A percentile compares a stretch with the other conserved stretches of the same genome.
Evolutionary conservation across 2,329 filamentous ascomycete species (phyloP).

Genomic region (Mollisiaceae sp.): DNA sequence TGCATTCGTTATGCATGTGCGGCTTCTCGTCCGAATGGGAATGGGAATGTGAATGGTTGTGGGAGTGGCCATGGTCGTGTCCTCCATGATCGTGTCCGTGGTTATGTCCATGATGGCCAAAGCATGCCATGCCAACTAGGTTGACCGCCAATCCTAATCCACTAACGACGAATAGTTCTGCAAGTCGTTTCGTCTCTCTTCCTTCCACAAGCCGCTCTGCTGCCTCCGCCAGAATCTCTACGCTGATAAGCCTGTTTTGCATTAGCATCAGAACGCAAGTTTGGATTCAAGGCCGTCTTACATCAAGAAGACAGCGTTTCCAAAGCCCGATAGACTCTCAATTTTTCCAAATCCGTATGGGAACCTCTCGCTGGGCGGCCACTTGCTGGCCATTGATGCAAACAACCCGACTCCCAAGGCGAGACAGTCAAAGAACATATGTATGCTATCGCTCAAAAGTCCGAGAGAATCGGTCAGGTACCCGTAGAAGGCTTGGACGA

Average conservation of each 20-base stretch:
- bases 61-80: conserved; percentile 38
- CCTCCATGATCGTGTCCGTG: conserved; percentile 44
- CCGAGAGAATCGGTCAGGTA: conserved; percentile 92
- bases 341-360: conserved; percentile 98
- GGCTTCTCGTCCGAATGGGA: conserved; percentile 23
- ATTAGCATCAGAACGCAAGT: conserved; percentile 28
- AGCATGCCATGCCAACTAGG: conserved; percentile 74
- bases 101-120: conserved; percentile 51
- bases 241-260: conserved; percentile 76
- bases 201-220: conserved; percentile 86
- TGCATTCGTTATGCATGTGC: conserved; percentile 42
- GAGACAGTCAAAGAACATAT: conserved; percentile 99
- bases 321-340: conserved; percentile 93
- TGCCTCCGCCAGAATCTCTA: conserved; percentile 96
- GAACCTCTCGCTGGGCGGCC: conserved; percentile 86
- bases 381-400: conserved; percentile 94
- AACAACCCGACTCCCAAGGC: conserved; percentile 88
- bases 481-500: conserved; percentile 91
- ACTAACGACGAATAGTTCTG: conserved; percentile 89
- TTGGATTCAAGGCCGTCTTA: conserved; percentile 47
- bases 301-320: conserved; percentile 94
- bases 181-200: conserved; percentile 79
- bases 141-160: conserved; percentile 87
- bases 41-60: conserved; percentile 42
- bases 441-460: conserved; percentile 95